Conservation (phyloP, 1,284 basidiomycete species). For the Ceratobasidium sp. region DNA sequence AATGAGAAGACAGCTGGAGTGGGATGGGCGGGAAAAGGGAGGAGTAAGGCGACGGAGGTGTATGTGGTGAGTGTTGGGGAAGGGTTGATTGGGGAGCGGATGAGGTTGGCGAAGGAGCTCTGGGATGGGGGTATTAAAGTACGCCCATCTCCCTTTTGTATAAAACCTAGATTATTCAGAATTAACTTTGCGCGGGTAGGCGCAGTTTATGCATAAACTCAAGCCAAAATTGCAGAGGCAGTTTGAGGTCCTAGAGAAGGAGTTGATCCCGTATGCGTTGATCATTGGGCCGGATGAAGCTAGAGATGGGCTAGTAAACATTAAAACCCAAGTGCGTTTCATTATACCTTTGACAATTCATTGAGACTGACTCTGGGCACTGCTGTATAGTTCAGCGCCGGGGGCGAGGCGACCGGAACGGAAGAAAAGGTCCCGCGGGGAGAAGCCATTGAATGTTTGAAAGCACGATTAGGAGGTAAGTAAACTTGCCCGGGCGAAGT, state of each 20-base stretch:
- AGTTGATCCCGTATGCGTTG: conserved; percentile 92
- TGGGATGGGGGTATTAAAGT: conserved; percentile 93
- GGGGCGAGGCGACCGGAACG: conserved; percentile 76
- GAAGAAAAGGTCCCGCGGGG: conserved; percentile 75
- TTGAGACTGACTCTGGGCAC: neutral
- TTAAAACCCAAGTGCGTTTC: conserved; percentile 94
- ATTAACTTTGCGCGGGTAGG: conserved; percentile 62
- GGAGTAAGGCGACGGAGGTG: conserved; percentile 94
- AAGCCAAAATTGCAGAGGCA: conserved; percentile 91
- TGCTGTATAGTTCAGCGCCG: conserved; percentile 61
- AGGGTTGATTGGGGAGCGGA: conserved; percentile 88
- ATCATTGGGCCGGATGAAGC: conserved; percentile 92
- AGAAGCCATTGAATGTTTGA: conserved; percentile 77
- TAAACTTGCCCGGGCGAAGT: no score
- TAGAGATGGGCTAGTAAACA: conserved; percentile 83
- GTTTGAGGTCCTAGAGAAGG: conserved; percentile 92
- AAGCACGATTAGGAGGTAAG: conserved; percentile 49
- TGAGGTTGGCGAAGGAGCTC: conserved; percentile 85
- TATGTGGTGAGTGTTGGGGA: conserved; percentile 96
- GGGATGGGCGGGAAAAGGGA: conserved; percentile 59
- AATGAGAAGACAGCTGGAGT: conserved; percentile 68
- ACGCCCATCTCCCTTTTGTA: conserved; percentile 48
- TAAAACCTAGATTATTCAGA: neutral
- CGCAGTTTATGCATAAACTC: conserved; percentile 93
- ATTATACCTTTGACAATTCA: conserved; percentile 67